phyloP scores from a whole-genome alignment of 108 stramenopile genomes.

The Cyclotella distinguenda region DNA sequence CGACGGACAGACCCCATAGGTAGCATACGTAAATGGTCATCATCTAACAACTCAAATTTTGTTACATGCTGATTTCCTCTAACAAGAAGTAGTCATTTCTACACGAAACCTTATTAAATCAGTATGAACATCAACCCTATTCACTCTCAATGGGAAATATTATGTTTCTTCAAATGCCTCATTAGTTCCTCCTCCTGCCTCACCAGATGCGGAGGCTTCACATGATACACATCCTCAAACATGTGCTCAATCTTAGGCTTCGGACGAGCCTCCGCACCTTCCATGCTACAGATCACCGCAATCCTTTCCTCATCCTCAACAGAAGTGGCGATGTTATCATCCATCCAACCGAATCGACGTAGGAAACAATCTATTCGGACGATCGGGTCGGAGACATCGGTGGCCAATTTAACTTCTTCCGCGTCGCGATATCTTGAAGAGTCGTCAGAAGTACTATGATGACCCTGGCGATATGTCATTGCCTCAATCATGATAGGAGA shows the following conservation, averaged over 20 bases:
- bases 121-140: neutral
- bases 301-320: conserved; percentile 76
- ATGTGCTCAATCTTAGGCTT: conserved; percentile 72
- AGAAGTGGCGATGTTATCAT: conserved; percentile 49
- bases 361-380: conserved; percentile 73
- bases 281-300: conserved; percentile 83
- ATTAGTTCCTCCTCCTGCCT: conserved; percentile 75
- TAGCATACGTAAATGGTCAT: too few relatives aligned
- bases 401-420: conserved; percentile 78
- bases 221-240: conserved; percentile 94
- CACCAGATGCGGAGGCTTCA: conserved; percentile 82
- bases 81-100: too few relatives aligned
- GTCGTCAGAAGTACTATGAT: conserved; percentile 98
- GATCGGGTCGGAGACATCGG: conserved; percentile 74
- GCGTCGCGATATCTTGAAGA: conserved; percentile 82
- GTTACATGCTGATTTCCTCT: too few relatives aligned
- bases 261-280: conserved; percentile 82
- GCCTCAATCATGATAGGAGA: conserved; percentile 95
- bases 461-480: conserved; percentile 97
- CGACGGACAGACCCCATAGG: too few relatives aligned
- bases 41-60: too few relatives aligned
- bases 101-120: conserved; percentile 4
- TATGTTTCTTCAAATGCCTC: conserved; percentile 70
- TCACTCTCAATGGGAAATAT: conserved; percentile 3
- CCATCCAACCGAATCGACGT: conserved; percentile 68